These are phyloP conservation scores for Cruciata laevipes DNA, from an alignment of 257 asterid species.

Conservation along the genomic window DNA sequence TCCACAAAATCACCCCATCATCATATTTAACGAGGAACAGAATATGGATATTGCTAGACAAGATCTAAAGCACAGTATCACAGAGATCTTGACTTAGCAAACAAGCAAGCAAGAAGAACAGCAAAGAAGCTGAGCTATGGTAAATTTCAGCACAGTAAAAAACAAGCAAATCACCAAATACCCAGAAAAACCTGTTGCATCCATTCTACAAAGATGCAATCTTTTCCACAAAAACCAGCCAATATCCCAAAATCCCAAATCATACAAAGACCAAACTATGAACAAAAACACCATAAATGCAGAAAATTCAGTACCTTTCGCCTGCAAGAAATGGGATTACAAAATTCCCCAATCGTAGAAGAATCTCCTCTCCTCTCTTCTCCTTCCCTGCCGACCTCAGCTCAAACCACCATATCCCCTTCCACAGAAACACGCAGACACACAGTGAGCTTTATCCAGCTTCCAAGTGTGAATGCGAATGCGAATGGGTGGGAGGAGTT, in stretches of 20 bases:
- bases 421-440: background rate
- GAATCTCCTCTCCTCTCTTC: background rate
- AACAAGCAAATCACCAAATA: conserved; percentile 3
- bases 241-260: conserved; percentile 19
- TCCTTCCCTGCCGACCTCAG: conserved; percentile 1
- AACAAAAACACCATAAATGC: conserved; percentile 11
- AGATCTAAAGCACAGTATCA: conserved; percentile 18
- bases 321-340: conserved; percentile 12
- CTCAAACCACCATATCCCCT: conserved; percentile 9
- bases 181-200: conserved; percentile 2
- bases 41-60: background rate
- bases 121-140: conserved; percentile 17
- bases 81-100: conserved; percentile 30
- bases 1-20: background rate
- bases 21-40: background rate
- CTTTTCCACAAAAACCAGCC: conserved; percentile 17
- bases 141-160: conserved; percentile 22
- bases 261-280: conserved; percentile 5
- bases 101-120: conserved; percentile 15
- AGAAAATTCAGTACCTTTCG: conserved; percentile 31
- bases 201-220: conserved; percentile 16
- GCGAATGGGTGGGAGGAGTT: conserved; percentile 8
- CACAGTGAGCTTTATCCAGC: background rate
- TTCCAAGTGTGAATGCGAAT: conserved; percentile 11
- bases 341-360: conserved; percentile 10